Conservation (phyloP, 192 early-diverging fungal genomes). For the Coemansia sp. region DNA sequence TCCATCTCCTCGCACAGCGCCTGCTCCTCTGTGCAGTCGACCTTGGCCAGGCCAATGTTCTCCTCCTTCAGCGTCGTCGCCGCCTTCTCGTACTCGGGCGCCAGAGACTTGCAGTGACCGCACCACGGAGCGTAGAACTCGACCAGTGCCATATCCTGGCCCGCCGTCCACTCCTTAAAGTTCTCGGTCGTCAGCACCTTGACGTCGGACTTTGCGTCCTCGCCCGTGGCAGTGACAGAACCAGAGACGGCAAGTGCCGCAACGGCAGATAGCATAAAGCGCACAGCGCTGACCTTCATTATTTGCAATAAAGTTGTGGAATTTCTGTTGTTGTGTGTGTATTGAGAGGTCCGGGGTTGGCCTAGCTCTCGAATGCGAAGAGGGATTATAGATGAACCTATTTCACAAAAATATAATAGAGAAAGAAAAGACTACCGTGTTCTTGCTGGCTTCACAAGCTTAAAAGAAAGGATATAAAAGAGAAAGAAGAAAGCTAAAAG, state of each 20-base stretch:
- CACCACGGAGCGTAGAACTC: conserved; percentile 99
- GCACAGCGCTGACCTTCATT: conserved; percentile 35
- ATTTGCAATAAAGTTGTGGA: background rate
- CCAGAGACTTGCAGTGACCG: conserved; percentile 92
- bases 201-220: conserved; percentile 24
- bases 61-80: conserved; percentile 80
- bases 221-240: conserved; percentile 10
- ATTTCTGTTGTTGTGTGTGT: background rate
- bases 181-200: conserved; percentile 55
- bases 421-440: background rate
- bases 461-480: background rate
- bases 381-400: background rate
- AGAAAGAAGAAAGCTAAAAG: background rate
- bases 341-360: conserved; percentile 1
- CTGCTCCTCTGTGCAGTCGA: conserved; percentile 91
- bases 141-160: conserved; percentile 74
- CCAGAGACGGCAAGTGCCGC: conserved; percentile 41
- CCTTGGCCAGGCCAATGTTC: conserved; percentile 83
- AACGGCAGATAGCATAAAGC: conserved; percentile 47
- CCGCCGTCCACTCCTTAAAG: conserved; percentile 63
- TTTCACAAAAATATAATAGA: background rate
- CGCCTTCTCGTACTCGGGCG: conserved; percentile 92
- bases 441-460: background rate
- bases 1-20: conserved; percentile 79
- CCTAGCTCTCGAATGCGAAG: background rate